These are phyloP conservation scores for Pleurotus salmoneostramineus DNA, from an alignment of 768 basidiomycete genomes.

Conservation along the genomic window DNA sequence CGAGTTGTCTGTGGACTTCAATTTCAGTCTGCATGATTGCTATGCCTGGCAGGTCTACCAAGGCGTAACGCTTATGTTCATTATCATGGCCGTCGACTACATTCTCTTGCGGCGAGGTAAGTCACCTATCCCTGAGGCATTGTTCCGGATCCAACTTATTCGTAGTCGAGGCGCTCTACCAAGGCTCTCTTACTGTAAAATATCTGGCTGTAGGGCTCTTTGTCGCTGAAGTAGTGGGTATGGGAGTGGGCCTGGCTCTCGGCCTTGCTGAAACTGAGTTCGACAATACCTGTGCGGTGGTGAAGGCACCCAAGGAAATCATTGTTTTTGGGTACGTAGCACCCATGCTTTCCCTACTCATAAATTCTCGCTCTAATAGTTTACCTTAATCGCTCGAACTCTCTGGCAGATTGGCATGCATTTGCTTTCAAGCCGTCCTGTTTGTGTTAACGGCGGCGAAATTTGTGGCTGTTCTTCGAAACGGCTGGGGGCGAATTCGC, in stretches of 20 bases:
- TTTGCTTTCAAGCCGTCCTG: constrained; percentile 9
- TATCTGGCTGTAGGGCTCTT: neutral
- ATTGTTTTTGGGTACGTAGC: constrained; percentile 31
- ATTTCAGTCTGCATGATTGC: too few species aligned
- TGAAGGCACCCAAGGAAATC: constrained; percentile 19
- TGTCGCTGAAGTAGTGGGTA: neutral
- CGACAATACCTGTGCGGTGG: neutral
- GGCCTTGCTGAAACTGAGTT: neutral
- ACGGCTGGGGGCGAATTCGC: constrained; percentile 10
- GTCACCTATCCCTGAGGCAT: neutral
- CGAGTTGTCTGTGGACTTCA: too few species aligned
- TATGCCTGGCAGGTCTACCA: constrained; percentile 3
- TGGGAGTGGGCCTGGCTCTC: constrained; percentile 2
- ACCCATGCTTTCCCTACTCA: neutral
- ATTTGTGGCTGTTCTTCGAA: constrained; percentile 6
- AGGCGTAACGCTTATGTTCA: neutral
- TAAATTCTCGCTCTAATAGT: neutral
- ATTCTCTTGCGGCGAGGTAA: constrained; percentile 1
- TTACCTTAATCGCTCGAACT: neutral
- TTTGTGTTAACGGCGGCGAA: constrained; percentile 14
- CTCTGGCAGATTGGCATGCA: neutral
- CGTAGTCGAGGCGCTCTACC: constrained; percentile 2
- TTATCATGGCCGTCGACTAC: constrained; percentile 4
- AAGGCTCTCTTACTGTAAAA: neutral
- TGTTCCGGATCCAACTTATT: neutral